Percentiles rank a stretch among this genome's conserved stretches.
phyloP scores from a whole-genome alignment of 371 early-diverging fungal species.

The Saksenaea oblongispora region DNA sequence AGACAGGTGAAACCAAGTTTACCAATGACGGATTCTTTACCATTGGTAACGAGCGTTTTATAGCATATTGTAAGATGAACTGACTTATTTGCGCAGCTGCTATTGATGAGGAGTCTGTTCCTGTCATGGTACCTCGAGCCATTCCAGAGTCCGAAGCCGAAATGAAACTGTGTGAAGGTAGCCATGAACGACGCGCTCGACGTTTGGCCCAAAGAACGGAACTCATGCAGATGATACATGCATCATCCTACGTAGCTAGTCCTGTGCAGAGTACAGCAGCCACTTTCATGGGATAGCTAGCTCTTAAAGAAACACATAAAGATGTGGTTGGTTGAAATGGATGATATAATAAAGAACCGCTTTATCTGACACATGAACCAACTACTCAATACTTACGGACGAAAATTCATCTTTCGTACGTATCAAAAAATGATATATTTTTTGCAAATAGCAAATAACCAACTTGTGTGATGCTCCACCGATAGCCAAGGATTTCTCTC shows the following conservation, averaged over 20 bases:
- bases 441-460: no score
- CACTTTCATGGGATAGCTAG: no score
- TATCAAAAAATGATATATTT: no score
- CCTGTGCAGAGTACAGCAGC: not conserved
- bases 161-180: slow-evolving; percentile 38
- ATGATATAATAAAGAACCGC: no score
- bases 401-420: no score
- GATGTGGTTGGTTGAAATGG: no score
- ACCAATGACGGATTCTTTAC: slow-evolving; percentile 68
- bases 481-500: no score
- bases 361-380: no score
- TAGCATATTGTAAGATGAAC: slow-evolving; percentile 5
- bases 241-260: not conserved
- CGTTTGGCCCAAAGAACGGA: slow-evolving; percentile 50
- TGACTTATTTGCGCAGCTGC: slow-evolving; percentile 30
- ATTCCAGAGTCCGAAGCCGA: slow-evolving; percentile 49
- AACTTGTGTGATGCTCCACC: no score
- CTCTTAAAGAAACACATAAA: no score
- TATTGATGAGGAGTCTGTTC: slow-evolving; percentile 41
- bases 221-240: slow-evolving; percentile 34
- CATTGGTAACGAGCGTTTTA: slow-evolving; percentile 31
- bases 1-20: slow-evolving; percentile 56
- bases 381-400: no score
- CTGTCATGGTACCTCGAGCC: slow-evolving; percentile 45
- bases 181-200: slow-evolving; percentile 41